Conservation (phyloP, 169 alveolate species). For the Fabrea salina region DNA sequence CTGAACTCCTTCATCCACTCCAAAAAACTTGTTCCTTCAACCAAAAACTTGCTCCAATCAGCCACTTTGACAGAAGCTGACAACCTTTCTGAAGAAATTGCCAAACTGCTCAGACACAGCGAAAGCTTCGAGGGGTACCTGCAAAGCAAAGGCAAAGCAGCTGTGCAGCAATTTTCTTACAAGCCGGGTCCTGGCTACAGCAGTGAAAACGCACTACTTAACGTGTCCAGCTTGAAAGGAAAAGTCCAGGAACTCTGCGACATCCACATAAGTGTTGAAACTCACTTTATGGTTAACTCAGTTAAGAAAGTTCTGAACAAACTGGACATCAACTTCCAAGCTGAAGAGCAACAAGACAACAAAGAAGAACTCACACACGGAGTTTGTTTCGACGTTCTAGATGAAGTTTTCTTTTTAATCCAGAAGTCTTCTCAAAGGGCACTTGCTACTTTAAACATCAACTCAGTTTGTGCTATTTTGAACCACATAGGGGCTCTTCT, state of each 20-base stretch:
- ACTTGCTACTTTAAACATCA: constrained; percentile 14
- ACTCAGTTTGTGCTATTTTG: constrained; percentile 16
- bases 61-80: background rate
- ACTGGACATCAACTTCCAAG: background rate
- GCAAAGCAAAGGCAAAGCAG: constrained; percentile 14
- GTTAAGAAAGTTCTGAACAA: background rate
- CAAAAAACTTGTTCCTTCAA: too few species aligned
- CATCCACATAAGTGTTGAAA: constrained; percentile 1
- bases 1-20: too few species aligned
- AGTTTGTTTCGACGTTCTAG: background rate
- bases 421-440: background rate
- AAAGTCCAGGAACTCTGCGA: constrained; percentile 14
- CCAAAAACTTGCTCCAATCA: too few species aligned
- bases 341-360: background rate
- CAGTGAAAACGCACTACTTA: background rate
- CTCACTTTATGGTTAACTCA: background rate
- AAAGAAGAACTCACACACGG: background rate
- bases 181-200: background rate
- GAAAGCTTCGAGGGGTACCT: constrained; percentile 28
- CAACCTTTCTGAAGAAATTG: background rate
- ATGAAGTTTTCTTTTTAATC: constrained; percentile 9
- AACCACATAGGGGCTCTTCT: background rate
- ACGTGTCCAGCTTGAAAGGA: background rate
- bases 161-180: background rate
- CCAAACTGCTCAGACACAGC: constrained; percentile 10